Base-by-base conservation (phyloP, 2,329 filamentous ascomycete species). In the Epicoccum nigrum region DNA sequence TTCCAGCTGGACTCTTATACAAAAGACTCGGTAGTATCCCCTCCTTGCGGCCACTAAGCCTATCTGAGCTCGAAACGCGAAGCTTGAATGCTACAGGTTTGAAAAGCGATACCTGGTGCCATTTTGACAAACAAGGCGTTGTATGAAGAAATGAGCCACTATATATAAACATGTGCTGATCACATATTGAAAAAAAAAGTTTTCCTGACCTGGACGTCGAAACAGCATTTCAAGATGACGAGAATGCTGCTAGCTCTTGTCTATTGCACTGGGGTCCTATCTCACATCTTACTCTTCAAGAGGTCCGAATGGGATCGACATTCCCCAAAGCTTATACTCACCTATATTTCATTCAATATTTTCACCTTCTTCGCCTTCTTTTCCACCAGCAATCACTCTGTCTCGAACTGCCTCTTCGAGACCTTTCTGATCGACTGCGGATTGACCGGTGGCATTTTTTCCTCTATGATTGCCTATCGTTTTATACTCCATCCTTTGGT, bases 401-500 rank as follows among this genome's bases (percentile, higher is more conserved):
- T 52, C 8, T 11, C 25, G 11, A 7, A 8, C 7, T 42, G 37
- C 13, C 12, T 51, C 4, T 1, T 33, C 6, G 27, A 41, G 7
- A 52, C 49, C 7, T 33, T 9, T 27, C 13, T 27, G 7, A 15
- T 30, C 32, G 23, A 16, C 11, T 21, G 12, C 6, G 27, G 16
- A 4, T 11, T 51, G 7, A 4, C 30, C 11, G 15, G 31, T n/a
- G 38, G 42, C n/a, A 9, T 42, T 1, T 32, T 17, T 23, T 13
- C 25, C 9, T 60, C 50, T 6, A 51, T 59, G 11, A 12, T 33
- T 1, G 12, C 32, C 0, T 62, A 63, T 41, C 58, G 60, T 9
- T 37, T 54, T 12, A 34, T 45, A 3, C 45, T 56, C 16, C 59
- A 59, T 19, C 54, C 43, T 4, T 32, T 59, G 15, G 25, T 28